Conservation (phyloP, 169 alveolate species). For the Plasmodium adleri region DNA sequence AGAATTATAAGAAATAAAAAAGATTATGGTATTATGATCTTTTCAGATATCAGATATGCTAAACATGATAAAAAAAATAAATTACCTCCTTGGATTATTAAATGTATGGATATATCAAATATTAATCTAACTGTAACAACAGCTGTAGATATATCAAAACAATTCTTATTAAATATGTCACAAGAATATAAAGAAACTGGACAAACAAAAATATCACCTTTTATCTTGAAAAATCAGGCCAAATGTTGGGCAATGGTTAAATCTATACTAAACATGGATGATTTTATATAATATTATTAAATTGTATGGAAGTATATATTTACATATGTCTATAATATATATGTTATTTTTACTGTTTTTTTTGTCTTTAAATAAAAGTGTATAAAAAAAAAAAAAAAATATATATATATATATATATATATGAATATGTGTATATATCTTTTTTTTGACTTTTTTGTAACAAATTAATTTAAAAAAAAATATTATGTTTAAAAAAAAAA, state of each 20-base stretch:
- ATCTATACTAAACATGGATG: slow-evolving; percentile 57
- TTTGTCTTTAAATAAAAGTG: too few relatives aligned
- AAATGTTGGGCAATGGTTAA: slow-evolving; percentile 83
- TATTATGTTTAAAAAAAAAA: neutral
- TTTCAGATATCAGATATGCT: slow-evolving; percentile 91
- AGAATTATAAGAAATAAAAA: slow-evolving; percentile 95
- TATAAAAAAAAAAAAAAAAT: too few relatives aligned
- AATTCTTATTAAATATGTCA: slow-evolving; percentile 83
- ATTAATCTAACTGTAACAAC: slow-evolving; percentile 87
- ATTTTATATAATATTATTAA: neutral
- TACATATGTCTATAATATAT: too few relatives aligned
- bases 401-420: too few relatives aligned
- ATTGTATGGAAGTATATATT: too few relatives aligned
- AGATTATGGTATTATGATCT: slow-evolving; percentile 95
- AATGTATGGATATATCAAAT: slow-evolving; percentile 86
- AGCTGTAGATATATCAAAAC: slow-evolving; percentile 86
- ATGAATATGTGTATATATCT: too few relatives aligned
- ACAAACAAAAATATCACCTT: slow-evolving; percentile 82
- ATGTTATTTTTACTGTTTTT: too few relatives aligned
- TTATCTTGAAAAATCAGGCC: slow-evolving; percentile 75
- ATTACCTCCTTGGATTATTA: slow-evolving; percentile 93
- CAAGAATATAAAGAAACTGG: slow-evolving; percentile 83
- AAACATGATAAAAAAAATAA: slow-evolving; percentile 89
- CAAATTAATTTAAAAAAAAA: too few relatives aligned
- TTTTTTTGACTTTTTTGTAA: too few relatives aligned